These are phyloP conservation scores for Metarhizium robertsii DNA, from an alignment of 2,329 filamentous ascomycete species.

Conservation along the genomic window DNA sequence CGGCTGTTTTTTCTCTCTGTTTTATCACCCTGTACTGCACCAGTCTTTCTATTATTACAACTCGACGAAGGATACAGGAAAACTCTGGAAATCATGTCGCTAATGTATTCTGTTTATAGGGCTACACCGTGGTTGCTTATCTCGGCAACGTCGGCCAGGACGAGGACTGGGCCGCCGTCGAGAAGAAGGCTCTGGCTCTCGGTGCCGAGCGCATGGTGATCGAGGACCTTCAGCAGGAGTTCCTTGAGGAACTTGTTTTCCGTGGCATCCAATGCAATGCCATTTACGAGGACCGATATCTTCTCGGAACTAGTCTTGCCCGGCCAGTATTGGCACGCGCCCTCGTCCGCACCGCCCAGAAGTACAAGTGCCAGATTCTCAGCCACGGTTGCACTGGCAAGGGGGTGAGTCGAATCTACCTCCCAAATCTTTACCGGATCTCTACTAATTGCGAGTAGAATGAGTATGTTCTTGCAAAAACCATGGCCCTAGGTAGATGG, in stretches of 20 bases:
- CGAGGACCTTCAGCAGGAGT: constrained; percentile 57
- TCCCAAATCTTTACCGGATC: background rate
- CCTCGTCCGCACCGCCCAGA: constrained; percentile 37
- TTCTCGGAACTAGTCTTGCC: constrained; percentile 44
- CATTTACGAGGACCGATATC: constrained; percentile 46
- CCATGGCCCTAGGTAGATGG: no score
- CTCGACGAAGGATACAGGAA: no score
- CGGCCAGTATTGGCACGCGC: constrained; percentile 56
- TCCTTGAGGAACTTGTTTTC: constrained; percentile 69
- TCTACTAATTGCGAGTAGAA: background rate
- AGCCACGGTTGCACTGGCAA: constrained; percentile 33
- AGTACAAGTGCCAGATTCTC: constrained; percentile 25
- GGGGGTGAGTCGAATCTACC: background rate
- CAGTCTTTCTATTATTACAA: no score
- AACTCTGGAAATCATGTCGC: no score
- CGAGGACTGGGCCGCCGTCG: constrained; percentile 59
- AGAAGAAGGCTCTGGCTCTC: constrained; percentile 46
- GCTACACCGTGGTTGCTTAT: no score
- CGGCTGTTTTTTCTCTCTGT: no score
- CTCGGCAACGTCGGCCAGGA: constrained; percentile 33
- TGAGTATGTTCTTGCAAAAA: no score
- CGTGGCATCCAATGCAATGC: constrained; percentile 61
- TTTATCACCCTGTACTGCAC: no score
- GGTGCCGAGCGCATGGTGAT: constrained; percentile 31
- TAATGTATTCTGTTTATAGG: no score